A percentile compares a stretch with the other conserved stretches of the same genome.
Conservation (phyloP, 2,329 filamentous ascomycete species). For the Talaromyces islandicus region DNA sequence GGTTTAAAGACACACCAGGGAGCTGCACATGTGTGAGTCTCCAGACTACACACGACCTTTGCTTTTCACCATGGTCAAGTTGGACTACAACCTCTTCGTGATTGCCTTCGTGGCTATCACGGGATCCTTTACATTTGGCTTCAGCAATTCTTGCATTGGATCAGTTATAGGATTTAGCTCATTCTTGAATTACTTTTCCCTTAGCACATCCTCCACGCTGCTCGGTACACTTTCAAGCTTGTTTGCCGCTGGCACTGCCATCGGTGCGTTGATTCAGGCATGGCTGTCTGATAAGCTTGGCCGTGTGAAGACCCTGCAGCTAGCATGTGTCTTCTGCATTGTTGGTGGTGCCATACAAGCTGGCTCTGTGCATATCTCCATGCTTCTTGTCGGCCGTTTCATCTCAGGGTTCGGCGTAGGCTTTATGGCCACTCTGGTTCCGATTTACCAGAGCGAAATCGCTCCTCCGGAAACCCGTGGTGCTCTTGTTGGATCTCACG, state of each 20-base stretch:
- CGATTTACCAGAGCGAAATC: not conserved
- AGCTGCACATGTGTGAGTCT: too few species aligned
- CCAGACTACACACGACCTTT: too few species aligned
- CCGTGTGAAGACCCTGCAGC: conserved; percentile 2
- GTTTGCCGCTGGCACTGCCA: not conserved
- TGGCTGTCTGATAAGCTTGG: not conserved
- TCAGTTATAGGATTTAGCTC: conserved; percentile 15
- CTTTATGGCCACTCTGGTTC: not conserved
- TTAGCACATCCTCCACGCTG: not conserved
- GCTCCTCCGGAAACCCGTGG: conserved; percentile 12
- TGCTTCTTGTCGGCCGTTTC: conserved; percentile 17
- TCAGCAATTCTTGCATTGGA: conserved; percentile 18
- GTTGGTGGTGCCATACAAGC: conserved; percentile 15
- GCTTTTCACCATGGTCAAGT: too few species aligned
- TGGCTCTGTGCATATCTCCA: conserved; percentile 16
- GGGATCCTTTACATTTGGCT: conserved; percentile 20
- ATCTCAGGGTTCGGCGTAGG: conserved; percentile 12
- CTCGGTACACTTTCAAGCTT: conserved; percentile 39
- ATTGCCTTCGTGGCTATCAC: conserved; percentile 16
- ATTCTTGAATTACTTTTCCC: conserved; percentile 17
- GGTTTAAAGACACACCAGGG: too few species aligned
- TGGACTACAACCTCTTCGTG: too few species aligned
- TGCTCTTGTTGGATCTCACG: conserved; percentile 7
- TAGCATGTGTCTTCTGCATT: conserved; percentile 13
- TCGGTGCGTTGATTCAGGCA: not conserved